phyloP scores from a whole-genome alignment of 345 rosid species.

The Eucalyptus polyanthemos region DNA sequence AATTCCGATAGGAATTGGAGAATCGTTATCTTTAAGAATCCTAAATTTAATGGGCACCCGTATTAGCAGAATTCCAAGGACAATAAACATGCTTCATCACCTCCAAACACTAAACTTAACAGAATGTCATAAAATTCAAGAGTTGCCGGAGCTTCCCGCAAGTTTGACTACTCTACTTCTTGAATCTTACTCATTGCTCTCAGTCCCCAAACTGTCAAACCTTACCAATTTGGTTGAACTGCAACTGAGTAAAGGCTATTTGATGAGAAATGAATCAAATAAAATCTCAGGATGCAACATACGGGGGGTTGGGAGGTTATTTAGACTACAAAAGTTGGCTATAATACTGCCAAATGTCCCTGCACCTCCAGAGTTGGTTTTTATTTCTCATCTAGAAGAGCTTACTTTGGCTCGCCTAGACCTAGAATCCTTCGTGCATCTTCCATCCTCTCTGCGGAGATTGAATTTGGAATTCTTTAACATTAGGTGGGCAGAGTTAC shows the following conservation, averaged over 20 bases:
- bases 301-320: not conserved
- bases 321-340: no score
- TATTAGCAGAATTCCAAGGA: not conserved
- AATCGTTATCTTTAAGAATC: not conserved
- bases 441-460: not conserved
- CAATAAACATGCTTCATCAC: not conserved
- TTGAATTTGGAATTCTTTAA: no score
- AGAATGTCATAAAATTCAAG: not conserved
- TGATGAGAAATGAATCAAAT: rapidly evolving
- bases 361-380: not conserved
- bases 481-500: no score
- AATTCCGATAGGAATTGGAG: not conserved
- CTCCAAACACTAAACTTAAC: not conserved
- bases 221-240: not conserved
- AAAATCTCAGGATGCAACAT: not conserved
- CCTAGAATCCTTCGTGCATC: not conserved
- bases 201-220: not conserved
- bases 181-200: not conserved
- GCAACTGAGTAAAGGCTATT: not conserved
- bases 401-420: not conserved
- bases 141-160: not conserved
- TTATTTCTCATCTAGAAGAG: not conserved
- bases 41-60: not conserved
- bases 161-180: not conserved
- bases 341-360: not conserved